Percentiles rank a stretch among this genome's conserved stretches.
These are phyloP conservation scores for Macroventuria anomochaeta DNA, from an alignment of 2,329 filamentous ascomycete genomes.

Conservation along the genomic window DNA sequence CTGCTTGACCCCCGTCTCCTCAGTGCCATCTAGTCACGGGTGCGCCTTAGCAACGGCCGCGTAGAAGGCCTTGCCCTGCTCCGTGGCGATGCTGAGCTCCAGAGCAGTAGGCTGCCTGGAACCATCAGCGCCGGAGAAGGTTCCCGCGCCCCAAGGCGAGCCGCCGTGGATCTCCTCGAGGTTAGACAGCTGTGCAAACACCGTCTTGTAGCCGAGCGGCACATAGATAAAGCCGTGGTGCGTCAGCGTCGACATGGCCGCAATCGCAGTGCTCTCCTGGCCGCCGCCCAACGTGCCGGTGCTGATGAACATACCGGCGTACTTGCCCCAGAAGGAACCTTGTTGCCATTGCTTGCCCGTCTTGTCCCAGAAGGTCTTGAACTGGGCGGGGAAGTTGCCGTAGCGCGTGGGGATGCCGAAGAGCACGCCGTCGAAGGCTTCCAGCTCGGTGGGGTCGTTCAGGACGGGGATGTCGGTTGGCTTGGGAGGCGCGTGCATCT, in stretches of 20 bases:
- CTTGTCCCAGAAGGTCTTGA: conserved; percentile 92
- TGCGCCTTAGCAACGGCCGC: conserved; percentile 73
- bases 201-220: conserved; percentile 88
- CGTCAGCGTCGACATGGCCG: conserved; percentile 80
- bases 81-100: conserved; percentile 80
- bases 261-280: conserved; percentile 86
- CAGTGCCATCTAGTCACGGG: conserved; percentile 76
- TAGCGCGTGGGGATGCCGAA: conserved; percentile 93
- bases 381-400: conserved; percentile 96
- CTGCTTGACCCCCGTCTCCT: neutral
- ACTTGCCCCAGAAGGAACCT: conserved; percentile 84
- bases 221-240: conserved; percentile 98
- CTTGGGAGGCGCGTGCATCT: conserved; percentile 91
- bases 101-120: conserved; percentile 77
- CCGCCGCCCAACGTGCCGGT: conserved; percentile 84
- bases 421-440: conserved; percentile 84
- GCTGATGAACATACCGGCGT: conserved; percentile 88
- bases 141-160: conserved; percentile 90
- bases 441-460: conserved; percentile 66
- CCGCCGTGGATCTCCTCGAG: conserved; percentile 84
- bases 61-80: conserved; percentile 88
- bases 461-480: conserved; percentile 66
- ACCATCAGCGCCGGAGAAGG: conserved; percentile 80
- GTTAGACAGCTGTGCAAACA: conserved; percentile 73
- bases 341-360: conserved; percentile 83